Conservation (phyloP, 148 eudicot genomes). For the Diospyros kaki region DNA sequence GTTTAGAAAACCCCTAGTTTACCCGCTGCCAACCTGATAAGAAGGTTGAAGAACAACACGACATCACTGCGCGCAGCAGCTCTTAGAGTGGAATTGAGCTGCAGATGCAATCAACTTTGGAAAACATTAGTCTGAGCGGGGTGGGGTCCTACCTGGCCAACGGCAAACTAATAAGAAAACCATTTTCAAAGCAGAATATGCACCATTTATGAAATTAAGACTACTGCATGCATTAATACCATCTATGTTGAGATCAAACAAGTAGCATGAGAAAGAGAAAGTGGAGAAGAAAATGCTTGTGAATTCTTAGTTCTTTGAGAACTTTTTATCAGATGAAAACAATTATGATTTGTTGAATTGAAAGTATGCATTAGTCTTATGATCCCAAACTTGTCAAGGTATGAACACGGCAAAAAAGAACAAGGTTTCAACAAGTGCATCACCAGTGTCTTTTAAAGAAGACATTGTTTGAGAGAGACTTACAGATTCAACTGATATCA, state of each 20-base stretch:
- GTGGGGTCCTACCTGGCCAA: too few relatives aligned
- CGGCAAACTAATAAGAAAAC: too few relatives aligned
- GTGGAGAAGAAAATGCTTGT: neutral
- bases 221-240: neutral
- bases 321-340: neutral
- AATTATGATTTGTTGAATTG: neutral
- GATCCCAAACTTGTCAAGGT: neutral
- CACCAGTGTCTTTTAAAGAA: conserved; percentile 1
- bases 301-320: neutral
- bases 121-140: too few relatives aligned
- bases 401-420: neutral
- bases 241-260: neutral
- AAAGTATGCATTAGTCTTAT: neutral
- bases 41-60: too few relatives aligned
- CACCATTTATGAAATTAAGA: neutral
- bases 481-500: conserved; percentile 2
- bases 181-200: too few relatives aligned
- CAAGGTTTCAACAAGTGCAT: neutral
- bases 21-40: too few relatives aligned
- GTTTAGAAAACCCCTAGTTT: too few relatives aligned
- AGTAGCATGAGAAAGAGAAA: neutral
- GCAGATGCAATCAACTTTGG: too few relatives aligned
- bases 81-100: too few relatives aligned
- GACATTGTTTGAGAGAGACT: neutral
- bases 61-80: too few relatives aligned